Evolutionary conservation across 2,329 filamentous ascomycete genomes (phyloP).

Genomic region (Stagonosporopsis vannaccii): DNA sequence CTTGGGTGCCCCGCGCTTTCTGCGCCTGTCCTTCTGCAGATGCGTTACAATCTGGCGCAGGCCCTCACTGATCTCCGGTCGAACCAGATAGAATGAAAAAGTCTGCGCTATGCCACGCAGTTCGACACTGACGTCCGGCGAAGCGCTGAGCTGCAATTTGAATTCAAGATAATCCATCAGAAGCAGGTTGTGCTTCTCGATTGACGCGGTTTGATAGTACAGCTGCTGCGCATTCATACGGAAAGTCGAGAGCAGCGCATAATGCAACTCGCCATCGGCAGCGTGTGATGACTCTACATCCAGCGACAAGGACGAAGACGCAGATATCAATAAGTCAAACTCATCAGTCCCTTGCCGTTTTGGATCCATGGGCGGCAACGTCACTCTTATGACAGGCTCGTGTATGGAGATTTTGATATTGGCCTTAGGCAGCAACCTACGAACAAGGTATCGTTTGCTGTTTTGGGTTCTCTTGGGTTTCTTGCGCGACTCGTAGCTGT

Average conservation of each 20-base stretch:
- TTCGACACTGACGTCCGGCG: slow-evolving; percentile 84
- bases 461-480: slow-evolving; percentile 36
- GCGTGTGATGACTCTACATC: slow-evolving; percentile 98
- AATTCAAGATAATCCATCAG: slow-evolving; percentile 88
- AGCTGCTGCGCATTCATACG: slow-evolving; percentile 85
- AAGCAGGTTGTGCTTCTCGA: slow-evolving; percentile 84
- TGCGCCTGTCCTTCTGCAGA: slow-evolving; percentile 63
- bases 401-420: slow-evolving; percentile 96
- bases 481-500: slow-evolving; percentile 51
- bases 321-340: slow-evolving; percentile 94
- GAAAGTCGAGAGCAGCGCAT: slow-evolving; percentile 82
- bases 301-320: slow-evolving; percentile 89
- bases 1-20: slow-evolving; percentile 50
- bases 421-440: slow-evolving; percentile 89
- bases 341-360: slow-evolving; percentile 70
- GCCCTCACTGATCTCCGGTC: slow-evolving; percentile 90
- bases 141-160: slow-evolving; percentile 82
- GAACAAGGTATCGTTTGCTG: slow-evolving; percentile 71
- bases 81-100: slow-evolving; percentile 86
- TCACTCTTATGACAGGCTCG: slow-evolving; percentile 90
- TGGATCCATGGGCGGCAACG: slow-evolving; percentile 77
- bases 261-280: slow-evolving; percentile 80
- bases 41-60: slow-evolving; percentile 90
- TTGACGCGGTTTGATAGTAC: slow-evolving; percentile 90
- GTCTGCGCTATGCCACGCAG: slow-evolving; percentile 82